Percentiles rank a stretch among this genome's conserved stretches.
These are phyloP conservation scores for Dipodascopsis uninucleata DNA, from an alignment of 805 yeast genomes.

Conservation along the genomic window DNA sequence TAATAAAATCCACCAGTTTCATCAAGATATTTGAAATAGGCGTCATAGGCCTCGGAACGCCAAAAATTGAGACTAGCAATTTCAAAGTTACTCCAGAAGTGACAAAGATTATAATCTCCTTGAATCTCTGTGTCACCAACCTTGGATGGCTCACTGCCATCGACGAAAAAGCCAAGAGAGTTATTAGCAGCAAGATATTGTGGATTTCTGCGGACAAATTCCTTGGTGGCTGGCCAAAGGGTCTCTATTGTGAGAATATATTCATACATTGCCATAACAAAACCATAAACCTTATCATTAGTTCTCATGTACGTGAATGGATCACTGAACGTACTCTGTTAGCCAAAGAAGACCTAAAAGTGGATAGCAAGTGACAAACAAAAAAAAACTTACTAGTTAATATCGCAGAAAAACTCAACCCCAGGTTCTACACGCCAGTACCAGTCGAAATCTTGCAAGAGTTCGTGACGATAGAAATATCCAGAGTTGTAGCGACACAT, in stretches of 20 bases:
- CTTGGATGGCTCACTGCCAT: constrained; percentile 45
- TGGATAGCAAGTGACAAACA: neutral
- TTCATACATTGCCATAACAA: constrained; percentile 78
- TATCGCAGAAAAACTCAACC: constrained; percentile 81
- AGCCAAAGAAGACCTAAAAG: neutral
- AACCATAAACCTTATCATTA: constrained; percentile 77
- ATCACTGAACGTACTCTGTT: constrained; percentile 49
- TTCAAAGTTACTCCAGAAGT: constrained; percentile 85
- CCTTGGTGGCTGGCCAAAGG: constrained; percentile 69
- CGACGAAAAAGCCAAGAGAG: constrained; percentile 54
- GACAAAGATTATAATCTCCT: constrained; percentile 73
- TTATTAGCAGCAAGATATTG: constrained; percentile 62
- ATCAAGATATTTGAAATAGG: constrained; percentile 66
- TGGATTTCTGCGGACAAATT: constrained; percentile 58
- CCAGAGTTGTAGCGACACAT: constrained; percentile 97
- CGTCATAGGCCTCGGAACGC: constrained; percentile 63
- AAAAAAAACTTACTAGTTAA: constrained; percentile 23
- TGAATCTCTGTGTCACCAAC: constrained; percentile 50
- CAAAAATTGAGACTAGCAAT: constrained; percentile 72
- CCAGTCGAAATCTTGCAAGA: constrained; percentile 71
- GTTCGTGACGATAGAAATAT: constrained; percentile 74
- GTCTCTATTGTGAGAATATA: constrained; percentile 82
- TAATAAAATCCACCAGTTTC: constrained; percentile 77
- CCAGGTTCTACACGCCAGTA: constrained; percentile 96
- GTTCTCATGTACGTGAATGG: constrained; percentile 79